Percentiles rank a stretch among this genome's conserved stretches.
phyloP scores from a whole-genome alignment of 140 eudicot genomes.

The Oenanthe javanica region DNA sequence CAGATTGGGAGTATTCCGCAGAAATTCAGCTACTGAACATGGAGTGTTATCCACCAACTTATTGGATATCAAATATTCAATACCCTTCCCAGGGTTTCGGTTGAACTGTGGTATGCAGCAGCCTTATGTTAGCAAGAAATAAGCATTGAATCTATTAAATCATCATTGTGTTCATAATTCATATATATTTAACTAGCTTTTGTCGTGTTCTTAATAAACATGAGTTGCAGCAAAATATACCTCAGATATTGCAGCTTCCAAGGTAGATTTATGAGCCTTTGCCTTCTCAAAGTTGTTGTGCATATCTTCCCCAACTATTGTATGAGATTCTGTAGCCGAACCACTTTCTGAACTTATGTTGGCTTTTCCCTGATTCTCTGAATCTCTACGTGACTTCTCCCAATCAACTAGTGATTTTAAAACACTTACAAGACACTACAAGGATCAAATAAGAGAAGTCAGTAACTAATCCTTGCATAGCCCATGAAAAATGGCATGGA shows the following conservation, averaged over 20 bases:
- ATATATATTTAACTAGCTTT: neutral
- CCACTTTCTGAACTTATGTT: constrained; percentile 33
- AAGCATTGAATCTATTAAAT: neutral
- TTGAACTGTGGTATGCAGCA: constrained; percentile 58
- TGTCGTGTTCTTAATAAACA: neutral
- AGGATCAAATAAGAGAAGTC: constrained; percentile 18
- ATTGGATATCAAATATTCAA: constrained; percentile 69
- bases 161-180: neutral
- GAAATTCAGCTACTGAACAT: constrained; percentile 86
- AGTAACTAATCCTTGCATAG: neutral
- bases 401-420: constrained; percentile 85
- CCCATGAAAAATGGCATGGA: neutral
- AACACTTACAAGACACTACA: constrained; percentile 86
- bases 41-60: constrained; percentile 83
- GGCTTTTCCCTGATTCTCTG: constrained; percentile 47
- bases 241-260: constrained; percentile 95
- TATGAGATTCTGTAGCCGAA: constrained; percentile 42
- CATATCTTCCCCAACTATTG: constrained; percentile 38
- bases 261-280: constrained; percentile 94
- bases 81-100: constrained; percentile 78
- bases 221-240: constrained; percentile 24
- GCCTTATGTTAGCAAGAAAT: neutral
- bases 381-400: constrained; percentile 77
- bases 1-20: constrained; percentile 71
- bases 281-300: constrained; percentile 82